Percentiles rank a stretch among this genome's conserved stretches.
Conservation (phyloP, 768 basidiomycete genomes). For the Serendipita sp. region DNA sequence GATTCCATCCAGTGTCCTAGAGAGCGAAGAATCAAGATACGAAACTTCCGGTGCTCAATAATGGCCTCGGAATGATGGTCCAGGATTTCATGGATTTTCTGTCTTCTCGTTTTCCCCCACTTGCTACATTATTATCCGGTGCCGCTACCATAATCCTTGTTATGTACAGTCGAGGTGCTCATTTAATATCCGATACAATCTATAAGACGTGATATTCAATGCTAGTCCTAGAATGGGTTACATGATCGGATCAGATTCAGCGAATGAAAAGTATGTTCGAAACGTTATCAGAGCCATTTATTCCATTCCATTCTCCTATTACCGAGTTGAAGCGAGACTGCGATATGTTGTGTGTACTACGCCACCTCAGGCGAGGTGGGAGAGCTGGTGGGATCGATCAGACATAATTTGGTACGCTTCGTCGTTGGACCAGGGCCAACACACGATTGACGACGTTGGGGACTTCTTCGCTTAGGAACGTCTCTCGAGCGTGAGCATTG, state of each 20-base stretch:
- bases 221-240: too few species aligned
- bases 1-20: conserved; percentile 22
- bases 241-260: too few species aligned
- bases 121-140: not conserved
- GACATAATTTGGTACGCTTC: not conserved
- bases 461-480: conserved; percentile 2
- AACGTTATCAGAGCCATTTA: too few species aligned
- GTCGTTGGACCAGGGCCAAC: not conserved
- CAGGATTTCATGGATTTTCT: not conserved
- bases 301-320: too few species aligned
- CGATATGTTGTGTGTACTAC: too few species aligned
- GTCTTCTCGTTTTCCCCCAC: not conserved
- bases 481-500: conserved; percentile 3
- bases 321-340: too few species aligned
- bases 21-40: not conserved
- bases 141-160: too few species aligned
- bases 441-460: conserved; percentile 5
- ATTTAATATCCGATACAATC: too few species aligned
- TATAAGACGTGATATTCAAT: too few species aligned
- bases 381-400: not conserved
- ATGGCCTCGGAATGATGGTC: not conserved
- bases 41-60: not conserved
- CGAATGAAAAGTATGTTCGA: too few species aligned
- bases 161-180: too few species aligned
- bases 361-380: too few species aligned